Evolutionary conservation across 495 filamentous ascomycete species (phyloP).

Genomic region (Hypoxylon fragiforme): DNA sequence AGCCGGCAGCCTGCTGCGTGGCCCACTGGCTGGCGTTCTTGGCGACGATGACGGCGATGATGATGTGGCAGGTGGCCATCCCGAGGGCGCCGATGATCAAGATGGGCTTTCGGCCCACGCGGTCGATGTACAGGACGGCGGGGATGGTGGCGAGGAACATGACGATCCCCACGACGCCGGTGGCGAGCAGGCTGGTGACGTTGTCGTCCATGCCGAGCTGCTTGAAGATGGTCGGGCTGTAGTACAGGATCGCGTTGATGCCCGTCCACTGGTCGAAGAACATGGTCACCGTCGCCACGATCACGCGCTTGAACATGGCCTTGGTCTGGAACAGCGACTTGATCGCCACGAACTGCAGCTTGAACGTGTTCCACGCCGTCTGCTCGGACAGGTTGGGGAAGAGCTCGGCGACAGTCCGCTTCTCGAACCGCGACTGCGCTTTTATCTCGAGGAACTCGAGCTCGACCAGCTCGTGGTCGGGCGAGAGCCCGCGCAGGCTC

Average conservation of each 20-base stretch:
- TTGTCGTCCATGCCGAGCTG: constrained; percentile 66
- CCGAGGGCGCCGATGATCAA: constrained; percentile 60
- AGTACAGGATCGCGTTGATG: constrained; percentile 70
- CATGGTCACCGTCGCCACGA: constrained; percentile 71
- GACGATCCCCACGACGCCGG: constrained; percentile 78
- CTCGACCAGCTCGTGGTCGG: constrained; percentile 67
- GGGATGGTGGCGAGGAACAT: constrained; percentile 72
- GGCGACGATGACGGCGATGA: constrained; percentile 74
- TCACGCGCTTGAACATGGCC: constrained; percentile 75
- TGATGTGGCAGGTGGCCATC: constrained; percentile 66
- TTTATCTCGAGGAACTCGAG: constrained; percentile 83
- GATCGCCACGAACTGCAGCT: constrained; percentile 74
- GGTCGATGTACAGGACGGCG: constrained; percentile 67
- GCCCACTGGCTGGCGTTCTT: constrained; percentile 62
- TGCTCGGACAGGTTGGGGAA: constrained; percentile 68
- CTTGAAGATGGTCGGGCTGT: constrained; percentile 75
- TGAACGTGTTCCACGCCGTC: constrained; percentile 62
- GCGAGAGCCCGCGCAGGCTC: constrained; percentile 61
- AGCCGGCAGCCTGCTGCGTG: constrained; percentile 65
- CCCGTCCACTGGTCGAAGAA: constrained; percentile 79
- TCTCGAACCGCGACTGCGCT: constrained; percentile 78
- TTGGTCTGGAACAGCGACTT: constrained; percentile 70
- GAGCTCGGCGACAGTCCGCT: constrained; percentile 68
- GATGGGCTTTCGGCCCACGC: constrained; percentile 60
- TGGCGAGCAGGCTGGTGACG: constrained; percentile 71